Conservation (phyloP, 2,329 filamentous ascomycete genomes). For the Camillea tinctor region DNA sequence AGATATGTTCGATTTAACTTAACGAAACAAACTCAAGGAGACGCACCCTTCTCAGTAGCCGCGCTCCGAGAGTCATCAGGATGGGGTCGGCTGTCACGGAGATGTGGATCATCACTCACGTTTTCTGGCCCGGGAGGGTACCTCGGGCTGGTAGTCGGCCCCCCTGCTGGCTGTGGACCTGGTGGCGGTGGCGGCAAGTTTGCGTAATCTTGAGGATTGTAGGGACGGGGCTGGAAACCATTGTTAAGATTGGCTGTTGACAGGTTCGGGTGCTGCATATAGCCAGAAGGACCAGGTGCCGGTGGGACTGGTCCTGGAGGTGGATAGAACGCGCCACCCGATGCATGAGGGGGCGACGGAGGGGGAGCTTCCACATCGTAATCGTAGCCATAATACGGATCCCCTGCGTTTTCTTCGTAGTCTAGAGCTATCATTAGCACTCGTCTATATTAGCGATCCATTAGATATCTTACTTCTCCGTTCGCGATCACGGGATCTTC, state of each 20-base stretch:
- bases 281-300: constrained; percentile 21
- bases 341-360: constrained; percentile 30
- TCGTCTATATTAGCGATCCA: not conserved
- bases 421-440: constrained; percentile 22
- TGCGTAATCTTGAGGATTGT: constrained; percentile 30
- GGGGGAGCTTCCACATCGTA: constrained; percentile 17
- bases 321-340: constrained; percentile 30
- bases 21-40: constrained; percentile 27
- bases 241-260: constrained; percentile 29
- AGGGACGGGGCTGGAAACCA: constrained; percentile 25
- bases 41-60: constrained; percentile 35
- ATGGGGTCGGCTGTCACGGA: constrained; percentile 26
- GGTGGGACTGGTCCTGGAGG: constrained; percentile 16
- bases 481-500: constrained; percentile 38
- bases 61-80: constrained; percentile 27
- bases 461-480: constrained; percentile 27
- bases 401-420: constrained; percentile 30
- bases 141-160: constrained; percentile 6
- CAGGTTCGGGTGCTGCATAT: constrained; percentile 29
- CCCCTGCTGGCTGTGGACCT: not conserved
- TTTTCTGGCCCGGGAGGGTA: constrained; percentile 32
- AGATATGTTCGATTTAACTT: constrained; percentile 1
- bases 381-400: constrained; percentile 27
- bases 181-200: constrained; percentile 22
- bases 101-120: constrained; percentile 32